A percentile compares a stretch with the other conserved stretches of the same genome.
Evolutionary conservation across 257 asterid genomes (phyloP).

Genomic region (Capsicum rhomboideum): DNA sequence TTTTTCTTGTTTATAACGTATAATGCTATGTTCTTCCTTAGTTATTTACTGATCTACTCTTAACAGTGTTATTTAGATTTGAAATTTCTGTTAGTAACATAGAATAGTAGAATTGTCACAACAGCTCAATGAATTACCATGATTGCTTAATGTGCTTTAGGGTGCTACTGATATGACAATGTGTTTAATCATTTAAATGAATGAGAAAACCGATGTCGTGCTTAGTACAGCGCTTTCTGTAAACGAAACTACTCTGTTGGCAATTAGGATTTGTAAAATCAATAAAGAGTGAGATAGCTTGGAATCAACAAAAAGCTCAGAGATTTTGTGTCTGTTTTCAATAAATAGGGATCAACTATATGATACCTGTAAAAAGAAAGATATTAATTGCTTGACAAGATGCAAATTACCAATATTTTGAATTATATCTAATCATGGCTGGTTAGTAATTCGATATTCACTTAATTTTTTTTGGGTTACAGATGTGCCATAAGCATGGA

Average conservation of each 20-base stretch:
- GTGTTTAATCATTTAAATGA: neutral
- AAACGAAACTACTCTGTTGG: neutral
- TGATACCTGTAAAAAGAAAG: neutral
- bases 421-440: neutral
- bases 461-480: constrained; percentile 4
- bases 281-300: neutral
- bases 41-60: neutral
- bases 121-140: neutral
- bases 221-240: neutral
- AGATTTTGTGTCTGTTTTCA: no score
- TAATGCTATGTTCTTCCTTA: neutral
- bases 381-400: neutral
- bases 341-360: no score
- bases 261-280: neutral
- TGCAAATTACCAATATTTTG: neutral
- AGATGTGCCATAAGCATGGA: constrained; percentile 44
- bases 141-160: neutral
- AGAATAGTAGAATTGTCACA: neutral
- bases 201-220: neutral
- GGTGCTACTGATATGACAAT: neutral
- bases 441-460: neutral
- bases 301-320: no score
- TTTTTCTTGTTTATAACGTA: neutral
- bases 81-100: neutral
- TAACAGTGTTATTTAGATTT: neutral